Percentiles rank a stretch among this genome's conserved stretches.
Evolutionary conservation across 140 eudicot genomes (phyloP).

Genomic region (Stevia rebaudiana): DNA sequence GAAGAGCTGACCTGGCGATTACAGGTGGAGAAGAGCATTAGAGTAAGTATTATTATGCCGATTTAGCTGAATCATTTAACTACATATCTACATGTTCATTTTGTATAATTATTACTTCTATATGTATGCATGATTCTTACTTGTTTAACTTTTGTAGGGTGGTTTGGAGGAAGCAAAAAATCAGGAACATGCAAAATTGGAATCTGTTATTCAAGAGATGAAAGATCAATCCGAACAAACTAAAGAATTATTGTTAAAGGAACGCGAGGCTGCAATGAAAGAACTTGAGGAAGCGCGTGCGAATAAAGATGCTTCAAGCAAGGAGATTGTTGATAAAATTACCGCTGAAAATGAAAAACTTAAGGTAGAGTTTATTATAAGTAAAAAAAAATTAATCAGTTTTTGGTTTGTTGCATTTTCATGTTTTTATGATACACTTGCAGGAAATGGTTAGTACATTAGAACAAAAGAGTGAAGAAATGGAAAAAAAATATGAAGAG

Average conservation of each 20-base stretch:
- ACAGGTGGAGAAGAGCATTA: conserved; percentile 73
- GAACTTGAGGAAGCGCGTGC: conserved; percentile 43
- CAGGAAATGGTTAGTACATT: conserved; percentile 52
- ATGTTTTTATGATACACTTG: conserved; percentile 11
- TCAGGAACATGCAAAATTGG: conserved; percentile 47
- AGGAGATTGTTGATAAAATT: conserved; percentile 45
- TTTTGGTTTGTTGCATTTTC: conserved; percentile 1
- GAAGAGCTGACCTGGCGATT: conserved; percentile 75
- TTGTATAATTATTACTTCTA: not conserved
- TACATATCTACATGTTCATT: not conserved
- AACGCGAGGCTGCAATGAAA: conserved; percentile 47
- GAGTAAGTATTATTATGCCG: conserved; percentile 40
- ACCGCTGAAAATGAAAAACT: conserved; percentile 69
- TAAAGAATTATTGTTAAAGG: conserved; percentile 50
- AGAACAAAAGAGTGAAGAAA: conserved; percentile 70
- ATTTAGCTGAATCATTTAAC: not conserved
- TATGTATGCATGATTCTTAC: not conserved
- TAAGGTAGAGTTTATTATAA: conserved; percentile 42
- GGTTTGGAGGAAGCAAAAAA: conserved; percentile 64
- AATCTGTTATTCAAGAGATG: conserved; percentile 56
- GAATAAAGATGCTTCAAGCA: conserved; percentile 35
- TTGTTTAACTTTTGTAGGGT: conserved; percentile 37
- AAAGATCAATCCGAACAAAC: conserved; percentile 48
- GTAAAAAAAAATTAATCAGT: not conserved
- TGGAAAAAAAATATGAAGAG: conserved; percentile 44